Evolutionary conservation across 495 filamentous ascomycete genomes (phyloP).

Genomic region (Rhypophila decipiens): DNA sequence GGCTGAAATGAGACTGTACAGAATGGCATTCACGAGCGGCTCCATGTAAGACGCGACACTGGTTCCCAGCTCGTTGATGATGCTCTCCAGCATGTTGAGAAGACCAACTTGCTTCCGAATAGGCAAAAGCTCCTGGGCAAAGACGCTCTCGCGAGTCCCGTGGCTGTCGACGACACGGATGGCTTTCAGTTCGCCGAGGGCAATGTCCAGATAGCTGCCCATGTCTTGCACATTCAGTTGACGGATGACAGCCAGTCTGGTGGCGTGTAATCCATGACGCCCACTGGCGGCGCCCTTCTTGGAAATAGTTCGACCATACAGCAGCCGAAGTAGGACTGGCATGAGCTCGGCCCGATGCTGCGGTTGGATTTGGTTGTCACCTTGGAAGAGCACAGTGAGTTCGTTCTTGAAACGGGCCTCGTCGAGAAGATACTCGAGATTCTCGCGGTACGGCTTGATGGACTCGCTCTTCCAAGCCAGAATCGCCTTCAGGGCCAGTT

Average conservation of each 20-base stretch:
- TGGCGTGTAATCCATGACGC: conserved; percentile 54
- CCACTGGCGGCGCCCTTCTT: conserved; percentile 64
- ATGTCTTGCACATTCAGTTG: conserved; percentile 56
- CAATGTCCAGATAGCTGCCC: conserved; percentile 72
- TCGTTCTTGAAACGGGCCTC: conserved; percentile 90
- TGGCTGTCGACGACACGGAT: conserved; percentile 50
- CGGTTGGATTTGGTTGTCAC: conserved; percentile 66
- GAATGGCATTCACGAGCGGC: conserved; percentile 61
- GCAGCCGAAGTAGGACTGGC: conserved; percentile 76
- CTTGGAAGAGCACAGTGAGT: conserved; percentile 77
- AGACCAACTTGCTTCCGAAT: conserved; percentile 79
- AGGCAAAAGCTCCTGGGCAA: conserved; percentile 50
- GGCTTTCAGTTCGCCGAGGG: conserved; percentile 61
- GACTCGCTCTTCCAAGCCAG: conserved; percentile 78
- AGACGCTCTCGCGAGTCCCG: conserved; percentile 37
- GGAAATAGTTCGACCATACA: conserved; percentile 85
- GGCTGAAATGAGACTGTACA: conserved; percentile 74
- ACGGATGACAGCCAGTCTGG: conserved; percentile 50
- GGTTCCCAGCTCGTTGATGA: conserved; percentile 73
- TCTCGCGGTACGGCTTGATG: conserved; percentile 75
- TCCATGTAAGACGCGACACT: conserved; percentile 56
- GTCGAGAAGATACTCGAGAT: conserved; percentile 81
- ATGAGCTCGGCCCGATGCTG: conserved; percentile 66
- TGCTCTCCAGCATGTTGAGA: conserved; percentile 82
- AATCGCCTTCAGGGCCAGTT: conserved; percentile 73